These are phyloP conservation scores for Paraurostyla sp. DNA, from an alignment of 73 alveolate species.

Conservation along the genomic window DNA sequence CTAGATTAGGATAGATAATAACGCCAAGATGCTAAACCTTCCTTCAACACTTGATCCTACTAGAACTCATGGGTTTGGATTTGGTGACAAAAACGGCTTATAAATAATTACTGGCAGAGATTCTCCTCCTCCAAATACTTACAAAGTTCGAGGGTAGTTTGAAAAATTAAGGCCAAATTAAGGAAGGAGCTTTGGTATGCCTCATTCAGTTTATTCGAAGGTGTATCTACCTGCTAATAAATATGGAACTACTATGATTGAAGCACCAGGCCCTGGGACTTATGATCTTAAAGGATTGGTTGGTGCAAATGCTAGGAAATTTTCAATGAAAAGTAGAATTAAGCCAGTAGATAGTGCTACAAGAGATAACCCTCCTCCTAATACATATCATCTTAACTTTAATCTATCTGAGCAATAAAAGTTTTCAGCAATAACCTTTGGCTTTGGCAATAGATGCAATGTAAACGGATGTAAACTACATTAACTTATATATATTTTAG, in stretches of 20 bases:
- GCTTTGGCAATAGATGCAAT: slow-evolving; percentile 72
- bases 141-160: slow-evolving; percentile 64
- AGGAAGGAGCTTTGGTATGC: slow-evolving; percentile 70
- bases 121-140: slow-evolving; percentile 71
- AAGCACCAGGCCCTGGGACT: slow-evolving; percentile 79
- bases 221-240: slow-evolving; percentile 72
- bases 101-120: slow-evolving; percentile 62
- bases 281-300: slow-evolving; percentile 59
- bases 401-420: slow-evolving; percentile 56
- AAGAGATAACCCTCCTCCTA: slow-evolving; percentile 77
- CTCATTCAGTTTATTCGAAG: slow-evolving; percentile 63
- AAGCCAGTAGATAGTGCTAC: slow-evolving; percentile 68
- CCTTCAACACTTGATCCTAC: slow-evolving; percentile 60
- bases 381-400: slow-evolving; percentile 60
- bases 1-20: slow-evolving; percentile 65
- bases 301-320: slow-evolving; percentile 65
- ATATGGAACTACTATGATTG: slow-evolving; percentile 33
- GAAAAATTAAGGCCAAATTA: slow-evolving; percentile 39
- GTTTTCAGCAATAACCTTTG: slow-evolving; percentile 69
- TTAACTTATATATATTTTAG: neutral
- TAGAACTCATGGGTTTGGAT: slow-evolving; percentile 62
- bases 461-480: slow-evolving; percentile 63
- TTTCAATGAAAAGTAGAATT: slow-evolving; percentile 33
- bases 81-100: slow-evolving; percentile 61
- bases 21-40: slow-evolving; percentile 60